Percentiles rank a stretch among this genome's conserved stretches.
Evolutionary conservation across 1,284 basidiomycete genomes (phyloP).

Genomic region (Abortiporus biennis): DNA sequence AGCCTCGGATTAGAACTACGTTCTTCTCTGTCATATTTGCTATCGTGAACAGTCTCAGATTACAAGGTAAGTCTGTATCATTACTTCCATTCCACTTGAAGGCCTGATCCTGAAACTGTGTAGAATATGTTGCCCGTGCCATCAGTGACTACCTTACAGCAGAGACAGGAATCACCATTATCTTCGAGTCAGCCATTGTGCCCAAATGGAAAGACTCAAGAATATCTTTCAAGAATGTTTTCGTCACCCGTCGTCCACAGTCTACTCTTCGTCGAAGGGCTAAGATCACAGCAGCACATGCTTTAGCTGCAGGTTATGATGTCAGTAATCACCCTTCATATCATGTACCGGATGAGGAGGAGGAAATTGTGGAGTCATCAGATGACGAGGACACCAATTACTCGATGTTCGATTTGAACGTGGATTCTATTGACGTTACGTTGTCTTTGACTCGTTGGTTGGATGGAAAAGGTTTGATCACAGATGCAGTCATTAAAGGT

Average conservation of each 20-base stretch:
- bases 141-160: slow-evolving; percentile 93
- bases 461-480: slow-evolving; percentile 91
- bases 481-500: slow-evolving; percentile 89
- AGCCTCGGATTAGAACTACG: slow-evolving; percentile 60
- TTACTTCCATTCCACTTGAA: slow-evolving; percentile 1
- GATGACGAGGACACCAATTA: slow-evolving; percentile 58
- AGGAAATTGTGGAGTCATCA: slow-evolving; percentile 24
- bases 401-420: slow-evolving; percentile 86
- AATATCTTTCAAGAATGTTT: slow-evolving; percentile 96
- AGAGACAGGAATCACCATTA: slow-evolving; percentile 90
- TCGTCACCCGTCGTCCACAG: slow-evolving; percentile 77
- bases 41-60: slow-evolving; percentile 81
- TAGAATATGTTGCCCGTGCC: slow-evolving; percentile 83
- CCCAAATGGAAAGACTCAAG: slow-evolving; percentile 96
- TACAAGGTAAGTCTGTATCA: slow-evolving; percentile 58
- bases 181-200: slow-evolving; percentile 97
- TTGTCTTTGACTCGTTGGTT: slow-evolving; percentile 93
- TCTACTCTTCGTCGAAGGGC: slow-evolving; percentile 12
- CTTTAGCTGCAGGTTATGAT: slow-evolving; percentile 64
- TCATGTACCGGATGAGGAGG: slow-evolving; percentile 52
- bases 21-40: slow-evolving; percentile 94
- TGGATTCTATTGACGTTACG: slow-evolving; percentile 95
- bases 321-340: slow-evolving; percentile 70
- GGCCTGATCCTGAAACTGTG: background rate
- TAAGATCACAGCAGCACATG: slow-evolving; percentile 32